Conservation (phyloP, 1,284 basidiomycete species). For the Neolentinus lepideus region DNA sequence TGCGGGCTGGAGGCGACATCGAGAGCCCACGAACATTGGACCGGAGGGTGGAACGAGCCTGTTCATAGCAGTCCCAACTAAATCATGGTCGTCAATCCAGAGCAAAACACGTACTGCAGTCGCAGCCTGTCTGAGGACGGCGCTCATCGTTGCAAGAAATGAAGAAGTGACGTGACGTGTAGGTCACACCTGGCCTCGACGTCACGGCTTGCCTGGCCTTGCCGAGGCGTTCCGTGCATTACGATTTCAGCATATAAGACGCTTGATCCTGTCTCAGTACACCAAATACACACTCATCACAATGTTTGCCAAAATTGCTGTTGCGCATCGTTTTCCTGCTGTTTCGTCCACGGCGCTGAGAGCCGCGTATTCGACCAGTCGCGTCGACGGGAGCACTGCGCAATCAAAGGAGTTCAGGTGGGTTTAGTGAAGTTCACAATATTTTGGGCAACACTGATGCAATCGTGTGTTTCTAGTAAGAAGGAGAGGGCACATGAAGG, state of each 20-base stretch:
- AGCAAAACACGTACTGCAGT: constrained; percentile 31
- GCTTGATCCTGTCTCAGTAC: constrained; percentile 8
- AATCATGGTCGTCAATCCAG: constrained; percentile 4
- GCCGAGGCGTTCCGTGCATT: constrained; percentile 10
- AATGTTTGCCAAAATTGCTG: constrained; percentile 10
- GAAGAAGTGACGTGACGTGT: constrained; percentile 21
- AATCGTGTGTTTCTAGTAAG: constrained; percentile 37
- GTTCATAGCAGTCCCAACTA: constrained; percentile 25
- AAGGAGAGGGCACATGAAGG: constrained; percentile 73
- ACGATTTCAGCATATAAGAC: constrained; percentile 3
- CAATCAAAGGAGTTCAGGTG: constrained; percentile 49
- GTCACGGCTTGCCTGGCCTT: constrained; percentile 19
- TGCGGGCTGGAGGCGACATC: constrained; percentile 57
- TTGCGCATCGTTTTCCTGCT: constrained; percentile 3
- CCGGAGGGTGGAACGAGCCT: constrained; percentile 23
- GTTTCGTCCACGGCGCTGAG: not conserved
- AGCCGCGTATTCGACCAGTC: constrained; percentile 10
- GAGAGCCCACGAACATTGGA: constrained; percentile 49
- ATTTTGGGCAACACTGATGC: constrained; percentile 11
- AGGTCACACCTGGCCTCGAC: constrained; percentile 9
- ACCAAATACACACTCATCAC: not conserved
- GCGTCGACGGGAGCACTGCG: constrained; percentile 45
- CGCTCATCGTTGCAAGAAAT: constrained; percentile 44
- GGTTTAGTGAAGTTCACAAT: constrained; percentile 11
- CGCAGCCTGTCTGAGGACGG: constrained; percentile 51